These are phyloP conservation scores for Lasiosphaeria hispida DNA, from an alignment of 495 filamentous ascomycete genomes.

Conservation along the genomic window DNA sequence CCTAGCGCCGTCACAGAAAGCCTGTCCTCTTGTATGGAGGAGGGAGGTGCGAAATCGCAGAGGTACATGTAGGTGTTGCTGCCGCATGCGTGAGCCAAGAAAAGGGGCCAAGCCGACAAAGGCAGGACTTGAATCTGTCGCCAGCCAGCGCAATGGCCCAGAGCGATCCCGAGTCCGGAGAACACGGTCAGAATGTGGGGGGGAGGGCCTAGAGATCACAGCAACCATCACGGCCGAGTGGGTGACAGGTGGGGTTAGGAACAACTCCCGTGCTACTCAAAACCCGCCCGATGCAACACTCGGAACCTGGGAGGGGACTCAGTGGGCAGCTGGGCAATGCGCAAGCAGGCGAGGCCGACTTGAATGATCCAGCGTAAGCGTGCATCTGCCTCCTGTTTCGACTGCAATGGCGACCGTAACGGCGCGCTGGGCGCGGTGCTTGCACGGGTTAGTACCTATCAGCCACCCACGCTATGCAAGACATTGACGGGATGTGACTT, in stretches of 20 bases:
- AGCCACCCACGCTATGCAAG: neutral
- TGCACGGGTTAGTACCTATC: neutral
- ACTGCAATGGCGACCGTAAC: conserved; percentile 2
- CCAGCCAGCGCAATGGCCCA: no score
- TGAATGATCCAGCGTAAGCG: neutral
- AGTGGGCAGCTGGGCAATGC: conserved; percentile 5
- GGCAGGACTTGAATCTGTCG: no score
- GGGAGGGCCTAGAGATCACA: no score
- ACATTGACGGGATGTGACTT: conserved; percentile 1
- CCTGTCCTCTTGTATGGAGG: no score
- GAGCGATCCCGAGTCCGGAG: no score
- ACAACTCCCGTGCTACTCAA: conserved; percentile 9
- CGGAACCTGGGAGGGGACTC: conserved; percentile 15
- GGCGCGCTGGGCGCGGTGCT: conserved; percentile 5
- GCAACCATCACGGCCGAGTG: conserved; percentile 1
- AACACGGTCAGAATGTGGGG: no score
- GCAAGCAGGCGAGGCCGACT: neutral
- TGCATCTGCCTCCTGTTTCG: conserved; percentile 13
- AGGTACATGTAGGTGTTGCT: no score
- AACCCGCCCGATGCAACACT: conserved; percentile 10
- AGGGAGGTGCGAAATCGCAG: no score
- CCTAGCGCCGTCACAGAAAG: no score
- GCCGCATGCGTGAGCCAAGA: no score
- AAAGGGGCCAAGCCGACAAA: no score
- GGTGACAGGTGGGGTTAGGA: conserved; percentile 8